Percentiles rank a stretch among this genome's conserved stretches.
phyloP scores from a whole-genome alignment of 2,329 filamentous ascomycete species.

The Stenocarpella maydis region DNA sequence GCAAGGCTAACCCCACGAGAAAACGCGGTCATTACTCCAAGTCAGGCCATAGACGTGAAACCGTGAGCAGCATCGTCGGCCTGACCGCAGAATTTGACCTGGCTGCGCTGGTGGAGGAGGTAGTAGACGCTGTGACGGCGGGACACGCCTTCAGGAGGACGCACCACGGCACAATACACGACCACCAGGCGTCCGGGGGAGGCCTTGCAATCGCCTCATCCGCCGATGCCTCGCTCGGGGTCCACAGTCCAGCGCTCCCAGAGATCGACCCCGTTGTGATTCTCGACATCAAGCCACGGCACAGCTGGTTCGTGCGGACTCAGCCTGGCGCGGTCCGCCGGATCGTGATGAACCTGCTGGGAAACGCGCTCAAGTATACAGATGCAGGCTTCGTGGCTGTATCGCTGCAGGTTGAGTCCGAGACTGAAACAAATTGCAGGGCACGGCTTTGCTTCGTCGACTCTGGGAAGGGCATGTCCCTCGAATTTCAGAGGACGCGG shows the following conservation, averaged over 20 bases:
- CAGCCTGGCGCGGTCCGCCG: slow-evolving; percentile 58
- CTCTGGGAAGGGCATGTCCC: slow-evolving; percentile 71
- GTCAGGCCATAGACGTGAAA: slow-evolving; percentile 27
- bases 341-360: slow-evolving; percentile 63
- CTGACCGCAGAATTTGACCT: slow-evolving; percentile 45
- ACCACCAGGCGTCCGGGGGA: slow-evolving; percentile 13
- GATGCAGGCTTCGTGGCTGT: slow-evolving; percentile 40
- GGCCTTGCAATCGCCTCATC: neutral
- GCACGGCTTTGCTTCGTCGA: slow-evolving; percentile 59
- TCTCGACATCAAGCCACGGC: slow-evolving; percentile 56
- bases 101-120: slow-evolving; percentile 44
- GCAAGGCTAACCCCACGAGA: slow-evolving; percentile 33
- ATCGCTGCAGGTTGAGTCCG: slow-evolving; percentile 20
- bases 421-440: neutral
- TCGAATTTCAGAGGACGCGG: slow-evolving; percentile 66
- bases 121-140: slow-evolving; percentile 47
- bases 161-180: slow-evolving; percentile 19
- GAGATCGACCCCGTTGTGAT: slow-evolving; percentile 24
- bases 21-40: slow-evolving; percentile 5
- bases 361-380: slow-evolving; percentile 63
- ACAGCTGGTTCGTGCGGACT: slow-evolving; percentile 57
- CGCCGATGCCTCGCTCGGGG: neutral
- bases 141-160: slow-evolving; percentile 43
- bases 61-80: slow-evolving; percentile 34
- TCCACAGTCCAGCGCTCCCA: neutral